phyloP scores from a whole-genome alignment of 768 basidiomycete genomes.

The Phlegmacium glaucopus region DNA sequence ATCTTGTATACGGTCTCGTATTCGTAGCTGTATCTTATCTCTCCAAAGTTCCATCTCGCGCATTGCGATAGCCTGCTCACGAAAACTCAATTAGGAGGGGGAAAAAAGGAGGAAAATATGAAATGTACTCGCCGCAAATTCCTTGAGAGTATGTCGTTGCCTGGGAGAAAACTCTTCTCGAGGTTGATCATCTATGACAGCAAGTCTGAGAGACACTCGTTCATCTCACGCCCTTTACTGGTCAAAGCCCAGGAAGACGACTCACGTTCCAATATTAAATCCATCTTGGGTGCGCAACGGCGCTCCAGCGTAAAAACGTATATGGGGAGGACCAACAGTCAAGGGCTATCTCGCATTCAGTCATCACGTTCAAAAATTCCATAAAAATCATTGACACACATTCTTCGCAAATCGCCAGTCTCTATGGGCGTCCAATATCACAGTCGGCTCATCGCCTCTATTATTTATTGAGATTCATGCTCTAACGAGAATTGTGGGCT shows the following conservation, averaged over 20 bases:
- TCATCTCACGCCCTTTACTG: too few relatives aligned
- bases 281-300: slow-evolving; percentile 88
- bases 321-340: slow-evolving; percentile 59
- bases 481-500: background rate
- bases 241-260: background rate
- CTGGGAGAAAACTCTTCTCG: slow-evolving; percentile 83
- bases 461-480: background rate
- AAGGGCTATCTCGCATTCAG: slow-evolving; percentile 48
- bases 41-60: slow-evolving; percentile 95
- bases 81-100: slow-evolving; percentile 4
- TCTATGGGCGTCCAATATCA: slow-evolving; percentile 69
- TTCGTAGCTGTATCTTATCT: slow-evolving; percentile 92
- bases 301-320: slow-evolving; percentile 91
- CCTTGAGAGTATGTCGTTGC: slow-evolving; percentile 88
- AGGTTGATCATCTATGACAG: slow-evolving; percentile 81
- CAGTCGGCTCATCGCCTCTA: slow-evolving; percentile 84
- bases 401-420: slow-evolving; percentile 92
- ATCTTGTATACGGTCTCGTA: slow-evolving; percentile 87
- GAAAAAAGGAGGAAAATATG: background rate
- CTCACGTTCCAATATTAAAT: slow-evolving; percentile 82
- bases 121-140: slow-evolving; percentile 65
- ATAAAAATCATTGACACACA: slow-evolving; percentile 39
- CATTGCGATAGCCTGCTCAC: slow-evolving; percentile 71
- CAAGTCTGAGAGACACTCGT: slow-evolving; percentile 32
- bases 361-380: background rate